phyloP scores from a whole-genome alignment of 2,329 filamentous ascomycete species.

The Stylonectria norvegica region DNA sequence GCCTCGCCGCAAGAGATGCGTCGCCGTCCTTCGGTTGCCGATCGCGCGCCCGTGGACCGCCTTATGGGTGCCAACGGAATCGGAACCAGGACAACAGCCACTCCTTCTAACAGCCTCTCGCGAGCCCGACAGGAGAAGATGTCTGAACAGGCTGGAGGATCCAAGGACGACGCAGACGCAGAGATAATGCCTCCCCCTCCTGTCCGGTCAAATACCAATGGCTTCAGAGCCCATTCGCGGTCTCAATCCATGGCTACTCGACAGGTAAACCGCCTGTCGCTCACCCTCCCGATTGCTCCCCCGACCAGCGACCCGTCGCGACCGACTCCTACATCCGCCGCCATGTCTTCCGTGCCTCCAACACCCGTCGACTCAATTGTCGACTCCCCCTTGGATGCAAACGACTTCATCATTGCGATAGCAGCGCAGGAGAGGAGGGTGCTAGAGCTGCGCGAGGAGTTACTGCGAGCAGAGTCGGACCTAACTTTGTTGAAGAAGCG shows the following conservation, averaged over 20 bases:
- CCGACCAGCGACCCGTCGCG: constrained; percentile 51
- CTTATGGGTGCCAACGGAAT: constrained; percentile 21
- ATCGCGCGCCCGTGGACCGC: constrained; percentile 31
- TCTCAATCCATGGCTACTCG: constrained; percentile 53
- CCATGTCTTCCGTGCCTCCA: constrained; percentile 43
- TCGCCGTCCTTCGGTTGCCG: constrained; percentile 39
- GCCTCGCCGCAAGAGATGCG: constrained; percentile 38
- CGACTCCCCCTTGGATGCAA: constrained; percentile 51
- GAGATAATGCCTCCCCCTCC: constrained; percentile 36
- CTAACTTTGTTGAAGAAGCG: constrained; percentile 75
- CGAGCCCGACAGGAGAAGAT: constrained; percentile 10
- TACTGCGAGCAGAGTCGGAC: constrained; percentile 77
- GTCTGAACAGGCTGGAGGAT: neutral
- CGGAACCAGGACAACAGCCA: constrained; percentile 13
- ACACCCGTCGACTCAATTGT: constrained; percentile 47
- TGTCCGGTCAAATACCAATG: constrained; percentile 37
- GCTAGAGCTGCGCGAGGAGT: constrained; percentile 84
- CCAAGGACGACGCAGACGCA: constrained; percentile 17
- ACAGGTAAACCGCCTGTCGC: constrained; percentile 55
- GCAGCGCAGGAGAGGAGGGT: constrained; percentile 89
- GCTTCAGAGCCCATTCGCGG: constrained; percentile 45
- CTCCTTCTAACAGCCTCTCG: constrained; percentile 4
- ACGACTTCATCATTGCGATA: constrained; percentile 79
- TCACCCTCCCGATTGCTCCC: constrained; percentile 59
- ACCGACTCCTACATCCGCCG: constrained; percentile 44